A percentile compares a stretch with the other conserved stretches of the same genome.
phyloP scores from a whole-genome alignment of 805 yeast species.

The Scheffersomyces ergatensis region DNA sequence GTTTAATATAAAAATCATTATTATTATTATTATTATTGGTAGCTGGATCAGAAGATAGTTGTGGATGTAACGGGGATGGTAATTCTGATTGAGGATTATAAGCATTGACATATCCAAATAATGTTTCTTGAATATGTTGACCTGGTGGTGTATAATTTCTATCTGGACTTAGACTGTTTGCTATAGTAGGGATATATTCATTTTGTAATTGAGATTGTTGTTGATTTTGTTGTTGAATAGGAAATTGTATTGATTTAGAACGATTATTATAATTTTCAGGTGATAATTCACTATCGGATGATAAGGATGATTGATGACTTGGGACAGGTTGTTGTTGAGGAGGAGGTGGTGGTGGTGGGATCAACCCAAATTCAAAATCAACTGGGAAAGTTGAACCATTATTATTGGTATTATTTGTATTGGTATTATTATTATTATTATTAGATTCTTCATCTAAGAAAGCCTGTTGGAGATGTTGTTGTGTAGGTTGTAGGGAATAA shows the following conservation, averaged over 20 bases:
- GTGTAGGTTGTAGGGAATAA: too few relatives aligned
- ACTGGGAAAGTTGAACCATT: conserved; percentile 14
- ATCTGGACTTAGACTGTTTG: neutral
- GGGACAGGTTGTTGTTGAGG: neutral
- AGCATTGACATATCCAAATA: neutral
- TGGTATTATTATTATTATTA: neutral
- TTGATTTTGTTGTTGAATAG: neutral
- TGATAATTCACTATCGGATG: neutral
- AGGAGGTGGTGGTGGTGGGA: conserved; percentile 1
- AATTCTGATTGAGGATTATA: neutral
- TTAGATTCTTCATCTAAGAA: neutral
- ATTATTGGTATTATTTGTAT: too few relatives aligned
- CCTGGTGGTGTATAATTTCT: neutral
- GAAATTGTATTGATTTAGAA: neutral
- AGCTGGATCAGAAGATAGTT: neutral
- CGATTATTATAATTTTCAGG: neutral
- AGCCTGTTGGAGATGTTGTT: neutral
- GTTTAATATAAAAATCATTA: neutral
- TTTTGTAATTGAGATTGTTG: neutral
- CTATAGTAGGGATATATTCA: conserved; percentile 1
- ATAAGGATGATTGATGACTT: neutral
- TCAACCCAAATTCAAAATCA: conserved; percentile 20
- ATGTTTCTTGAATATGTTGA: neutral
- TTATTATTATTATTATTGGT: neutral
- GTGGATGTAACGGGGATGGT: neutral